Percentiles rank a stretch among this genome's conserved stretches.
These are phyloP conservation scores for Alternaria dauci DNA, from an alignment of 2,329 filamentous ascomycete species.

Conservation along the genomic window DNA sequence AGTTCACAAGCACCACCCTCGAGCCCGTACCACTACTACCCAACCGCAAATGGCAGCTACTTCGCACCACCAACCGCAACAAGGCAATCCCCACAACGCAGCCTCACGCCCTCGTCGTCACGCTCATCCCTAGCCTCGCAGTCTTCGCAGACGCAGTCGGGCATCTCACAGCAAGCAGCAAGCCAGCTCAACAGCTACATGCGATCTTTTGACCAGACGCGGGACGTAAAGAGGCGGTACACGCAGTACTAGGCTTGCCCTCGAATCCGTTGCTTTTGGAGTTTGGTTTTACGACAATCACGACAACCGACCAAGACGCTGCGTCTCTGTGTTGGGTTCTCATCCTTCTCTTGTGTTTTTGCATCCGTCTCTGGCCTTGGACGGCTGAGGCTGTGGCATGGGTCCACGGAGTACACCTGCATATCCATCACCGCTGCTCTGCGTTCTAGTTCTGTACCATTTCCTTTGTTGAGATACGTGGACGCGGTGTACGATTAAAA, in stretches of 20 bases:
- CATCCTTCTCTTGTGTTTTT: constrained; percentile 14
- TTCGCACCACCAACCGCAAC: constrained; percentile 40
- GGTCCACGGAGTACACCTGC: constrained; percentile 35
- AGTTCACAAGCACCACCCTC: constrained; percentile 57
- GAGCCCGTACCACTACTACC: constrained; percentile 51
- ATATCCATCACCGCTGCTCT: constrained; percentile 28
- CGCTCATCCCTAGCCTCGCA: constrained; percentile 84
- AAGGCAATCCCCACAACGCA: constrained; percentile 50
- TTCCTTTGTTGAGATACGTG: constrained; percentile 28
- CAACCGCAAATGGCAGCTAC: constrained; percentile 50
- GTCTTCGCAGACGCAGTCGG: constrained; percentile 60
- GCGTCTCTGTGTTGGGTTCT: constrained; percentile 11
- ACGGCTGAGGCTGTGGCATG: constrained; percentile 24
- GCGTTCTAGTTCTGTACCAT: constrained; percentile 34
- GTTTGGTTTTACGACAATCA: constrained; percentile 33
- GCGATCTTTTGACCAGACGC: constrained; percentile 85
- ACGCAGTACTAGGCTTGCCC: constrained; percentile 38
- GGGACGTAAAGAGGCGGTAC: constrained; percentile 62
- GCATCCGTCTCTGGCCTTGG: constrained; percentile 23
- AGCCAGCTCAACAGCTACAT: constrained; percentile 86
- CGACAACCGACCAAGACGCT: constrained; percentile 18
- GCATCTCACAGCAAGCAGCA: constrained; percentile 77
- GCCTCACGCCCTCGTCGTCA: constrained; percentile 71
- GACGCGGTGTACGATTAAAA: constrained; percentile 44
- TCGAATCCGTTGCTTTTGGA: constrained; percentile 13